Evolutionary conservation across 176 grass and related monocot species (phyloP).

Genomic region (Neostapfia colusana): DNA sequence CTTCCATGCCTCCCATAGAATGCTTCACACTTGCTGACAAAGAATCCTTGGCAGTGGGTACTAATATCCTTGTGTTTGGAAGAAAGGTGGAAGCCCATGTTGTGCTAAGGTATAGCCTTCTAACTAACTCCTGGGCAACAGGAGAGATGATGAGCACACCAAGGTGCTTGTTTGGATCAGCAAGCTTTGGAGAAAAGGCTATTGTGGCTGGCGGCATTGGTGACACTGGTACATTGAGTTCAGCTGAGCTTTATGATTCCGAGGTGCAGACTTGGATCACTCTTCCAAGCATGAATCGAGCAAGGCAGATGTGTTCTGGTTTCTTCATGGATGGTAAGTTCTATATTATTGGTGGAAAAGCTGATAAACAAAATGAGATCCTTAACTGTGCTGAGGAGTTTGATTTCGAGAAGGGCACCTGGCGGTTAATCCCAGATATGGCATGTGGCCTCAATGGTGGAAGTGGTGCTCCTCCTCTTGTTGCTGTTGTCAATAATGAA

Average conservation of each 20-base stretch:
- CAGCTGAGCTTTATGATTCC: slow-evolving; percentile 60
- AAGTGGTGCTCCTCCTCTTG: slow-evolving; percentile 47
- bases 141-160: slow-evolving; percentile 51
- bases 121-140: slow-evolving; percentile 47
- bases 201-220: slow-evolving; percentile 53
- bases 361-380: slow-evolving; percentile 29
- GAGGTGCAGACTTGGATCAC: slow-evolving; percentile 47
- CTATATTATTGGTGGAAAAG: slow-evolving; percentile 51
- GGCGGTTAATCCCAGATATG: slow-evolving; percentile 53
- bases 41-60: slow-evolving; percentile 55
- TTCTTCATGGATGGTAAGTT: slow-evolving; percentile 62
- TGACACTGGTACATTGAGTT: slow-evolving; percentile 33
- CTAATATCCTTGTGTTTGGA: slow-evolving; percentile 55
- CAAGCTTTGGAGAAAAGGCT: slow-evolving; percentile 44
- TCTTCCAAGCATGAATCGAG: slow-evolving; percentile 52
- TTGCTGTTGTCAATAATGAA: slow-evolving; percentile 58
- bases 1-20: slow-evolving; percentile 45
- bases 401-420: slow-evolving; percentile 49
- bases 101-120: slow-evolving; percentile 52
- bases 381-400: slow-evolving; percentile 51
- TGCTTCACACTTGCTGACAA: slow-evolving; percentile 50
- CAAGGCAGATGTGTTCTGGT: slow-evolving; percentile 55
- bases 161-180: slow-evolving; percentile 55
- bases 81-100: slow-evolving; percentile 44
- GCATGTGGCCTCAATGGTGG: slow-evolving; percentile 43